Evolutionary conservation across 306 rosid genomes (phyloP).

Genomic region (Clitoria ternatea): DNA sequence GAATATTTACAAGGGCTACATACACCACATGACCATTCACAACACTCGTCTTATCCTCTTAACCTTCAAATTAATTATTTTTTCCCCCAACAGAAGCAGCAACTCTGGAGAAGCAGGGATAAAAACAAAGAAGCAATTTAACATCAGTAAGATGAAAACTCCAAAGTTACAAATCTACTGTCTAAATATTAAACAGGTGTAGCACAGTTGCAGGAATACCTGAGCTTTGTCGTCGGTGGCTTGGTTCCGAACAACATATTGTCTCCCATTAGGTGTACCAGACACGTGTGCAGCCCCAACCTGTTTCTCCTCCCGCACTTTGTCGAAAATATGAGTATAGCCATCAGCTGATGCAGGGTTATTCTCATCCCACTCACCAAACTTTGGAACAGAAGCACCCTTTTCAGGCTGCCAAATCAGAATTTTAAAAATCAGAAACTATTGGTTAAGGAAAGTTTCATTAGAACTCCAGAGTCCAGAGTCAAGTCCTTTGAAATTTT

Average conservation of each 20-base stretch:
- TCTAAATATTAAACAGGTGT: not conserved
- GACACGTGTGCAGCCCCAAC: conserved; percentile 39
- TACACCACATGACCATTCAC: conserved; percentile 19
- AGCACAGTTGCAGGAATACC: conserved; percentile 41
- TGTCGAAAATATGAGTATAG: conserved; percentile 67
- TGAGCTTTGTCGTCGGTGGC: conserved; percentile 31
- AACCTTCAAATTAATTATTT: conserved; percentile 36
- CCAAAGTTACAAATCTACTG: not conserved
- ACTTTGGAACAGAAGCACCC: conserved; percentile 81
- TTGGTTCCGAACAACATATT: conserved; percentile 25
- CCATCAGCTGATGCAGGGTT: conserved; percentile 72
- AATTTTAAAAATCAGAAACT: conserved; percentile 5
- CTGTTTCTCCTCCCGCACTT: conserved; percentile 59
- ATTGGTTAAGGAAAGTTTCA: not conserved
- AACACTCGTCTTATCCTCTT: conserved; percentile 7
- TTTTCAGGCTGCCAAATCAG: conserved; percentile 57
- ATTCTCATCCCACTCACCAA: conserved; percentile 79
- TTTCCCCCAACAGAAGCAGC: conserved; percentile 67
- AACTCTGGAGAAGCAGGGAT: conserved; percentile 45
- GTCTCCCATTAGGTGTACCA: conserved; percentile 35
- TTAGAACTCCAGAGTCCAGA: not conserved
- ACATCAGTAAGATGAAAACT: conserved; percentile 5
- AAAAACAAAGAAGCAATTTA: conserved; percentile 16
- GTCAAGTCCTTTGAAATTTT: not conserved
- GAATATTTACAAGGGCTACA: conserved; percentile 32